Evolutionary conservation across 306 rosid genomes (phyloP).

Genomic region (Nissolia schottii): DNA sequence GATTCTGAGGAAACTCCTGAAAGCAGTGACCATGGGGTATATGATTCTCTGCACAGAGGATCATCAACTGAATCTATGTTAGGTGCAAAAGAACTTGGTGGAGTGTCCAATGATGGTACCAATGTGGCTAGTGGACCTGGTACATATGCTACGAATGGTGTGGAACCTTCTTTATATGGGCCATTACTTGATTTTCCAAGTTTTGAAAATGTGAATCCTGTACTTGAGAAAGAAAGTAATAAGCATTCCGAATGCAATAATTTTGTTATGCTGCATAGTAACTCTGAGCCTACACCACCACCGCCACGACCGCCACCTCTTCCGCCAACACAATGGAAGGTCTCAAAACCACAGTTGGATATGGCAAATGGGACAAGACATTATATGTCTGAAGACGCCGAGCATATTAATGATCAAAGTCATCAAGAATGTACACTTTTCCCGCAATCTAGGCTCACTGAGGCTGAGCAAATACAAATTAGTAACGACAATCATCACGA

Average conservation of each 20-base stretch:
- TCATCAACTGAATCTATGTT: conserved; percentile 46
- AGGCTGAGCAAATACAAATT: conserved; percentile 34
- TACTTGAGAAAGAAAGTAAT: conserved; percentile 31
- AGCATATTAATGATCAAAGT: conserved; percentile 16
- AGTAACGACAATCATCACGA: conserved; percentile 20
- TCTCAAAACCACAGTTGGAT: conserved; percentile 43
- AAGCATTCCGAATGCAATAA: conserved; percentile 25
- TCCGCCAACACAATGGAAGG: conserved; percentile 64
- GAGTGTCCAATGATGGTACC: conserved; percentile 30
- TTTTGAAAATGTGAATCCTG: conserved; percentile 54
- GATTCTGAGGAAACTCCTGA: conserved; percentile 62
- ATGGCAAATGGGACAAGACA: conserved; percentile 39
- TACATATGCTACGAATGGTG: conserved; percentile 23
- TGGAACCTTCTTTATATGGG: conserved; percentile 48
- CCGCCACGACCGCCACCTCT: conserved; percentile 64
- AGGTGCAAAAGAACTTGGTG: conserved; percentile 35
- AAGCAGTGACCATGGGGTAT: conserved; percentile 42
- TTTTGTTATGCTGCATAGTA: conserved; percentile 23
- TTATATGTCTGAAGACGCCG: conserved; percentile 27
- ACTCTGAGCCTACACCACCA: conserved; percentile 39
- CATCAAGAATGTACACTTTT: conserved; percentile 35
- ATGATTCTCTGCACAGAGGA: conserved; percentile 47
- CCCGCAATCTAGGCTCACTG: conserved; percentile 29
- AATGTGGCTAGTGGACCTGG: conserved; percentile 31
- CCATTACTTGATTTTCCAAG: conserved; percentile 73